phyloP scores from a whole-genome alignment of 2,329 filamentous ascomycete genomes.

The Tolypocladium guangdongense region DNA sequence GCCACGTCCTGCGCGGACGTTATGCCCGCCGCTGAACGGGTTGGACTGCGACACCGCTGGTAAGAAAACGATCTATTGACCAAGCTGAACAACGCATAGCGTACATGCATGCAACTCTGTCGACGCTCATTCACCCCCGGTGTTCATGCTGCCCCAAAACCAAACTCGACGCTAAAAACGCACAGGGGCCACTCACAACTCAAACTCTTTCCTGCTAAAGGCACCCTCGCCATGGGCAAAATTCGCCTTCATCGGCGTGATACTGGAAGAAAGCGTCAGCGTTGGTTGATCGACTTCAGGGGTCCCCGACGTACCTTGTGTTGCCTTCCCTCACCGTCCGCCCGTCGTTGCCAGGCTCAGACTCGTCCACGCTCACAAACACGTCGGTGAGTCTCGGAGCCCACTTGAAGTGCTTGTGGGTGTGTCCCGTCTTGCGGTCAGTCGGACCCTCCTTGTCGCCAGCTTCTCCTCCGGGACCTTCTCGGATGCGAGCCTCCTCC shows the following conservation, averaged over 20 bases:
- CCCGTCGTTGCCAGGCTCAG: slow-evolving; percentile 75
- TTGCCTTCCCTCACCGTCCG: slow-evolving; percentile 83
- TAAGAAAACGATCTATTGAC: slow-evolving; percentile 26
- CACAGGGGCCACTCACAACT: slow-evolving; percentile 60
- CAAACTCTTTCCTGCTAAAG: slow-evolving; percentile 59
- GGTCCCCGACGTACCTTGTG: slow-evolving; percentile 54
- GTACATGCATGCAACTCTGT: slow-evolving; percentile 17
- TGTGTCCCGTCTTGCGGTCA: slow-evolving; percentile 35
- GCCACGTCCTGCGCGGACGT: slow-evolving; percentile 7
- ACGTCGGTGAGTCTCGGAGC: slow-evolving; percentile 79
- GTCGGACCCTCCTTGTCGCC: slow-evolving; percentile 19
- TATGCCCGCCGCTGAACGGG: slow-evolving; percentile 4
- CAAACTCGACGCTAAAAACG: neutral
- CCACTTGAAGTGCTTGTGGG: slow-evolving; percentile 92
- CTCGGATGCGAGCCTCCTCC: slow-evolving; percentile 64
- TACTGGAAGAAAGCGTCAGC: slow-evolving; percentile 35
- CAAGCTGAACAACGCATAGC: slow-evolving; percentile 10
- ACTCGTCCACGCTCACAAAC: slow-evolving; percentile 73
- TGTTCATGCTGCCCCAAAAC: neutral
- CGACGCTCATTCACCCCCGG: slow-evolving; percentile 4
- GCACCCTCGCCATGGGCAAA: slow-evolving; percentile 67
- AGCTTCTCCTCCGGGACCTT: slow-evolving; percentile 44
- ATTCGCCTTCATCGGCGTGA: slow-evolving; percentile 85
- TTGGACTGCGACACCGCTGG: slow-evolving; percentile 16
- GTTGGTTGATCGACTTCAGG: neutral